A percentile compares a stretch with the other conserved stretches of the same genome.
Conservation (phyloP, 139 green algal genomes). For the Asterochloris sp. region DNA sequence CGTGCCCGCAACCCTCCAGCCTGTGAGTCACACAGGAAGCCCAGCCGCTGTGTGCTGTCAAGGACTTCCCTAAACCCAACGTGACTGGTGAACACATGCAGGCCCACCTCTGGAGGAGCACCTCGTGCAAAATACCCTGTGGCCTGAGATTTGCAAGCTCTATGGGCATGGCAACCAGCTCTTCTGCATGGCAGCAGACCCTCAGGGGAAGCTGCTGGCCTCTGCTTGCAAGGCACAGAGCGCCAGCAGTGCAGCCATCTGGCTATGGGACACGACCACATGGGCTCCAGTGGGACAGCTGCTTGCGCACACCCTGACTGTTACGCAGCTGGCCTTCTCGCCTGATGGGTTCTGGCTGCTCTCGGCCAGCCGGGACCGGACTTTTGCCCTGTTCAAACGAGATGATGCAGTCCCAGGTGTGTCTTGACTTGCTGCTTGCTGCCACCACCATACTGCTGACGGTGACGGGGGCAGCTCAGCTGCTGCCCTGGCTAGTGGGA, state of each 20-base stretch:
- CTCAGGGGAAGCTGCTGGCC: conserved; percentile 57
- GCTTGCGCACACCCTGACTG: conserved; percentile 83
- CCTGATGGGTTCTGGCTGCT: conserved; percentile 52
- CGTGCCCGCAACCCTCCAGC: not conserved
- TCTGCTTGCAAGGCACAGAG: conserved; percentile 74
- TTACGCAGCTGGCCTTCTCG: conserved; percentile 89
- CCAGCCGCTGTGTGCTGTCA: too few species aligned
- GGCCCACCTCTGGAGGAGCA: conserved; percentile 90
- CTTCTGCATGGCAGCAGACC: conserved; percentile 60
- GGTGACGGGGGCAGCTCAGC: not conserved
- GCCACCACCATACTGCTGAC: not conserved
- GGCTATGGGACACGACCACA: conserved; percentile 65
- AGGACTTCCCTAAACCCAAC: too few species aligned
- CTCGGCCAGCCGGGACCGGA: conserved; percentile 63
- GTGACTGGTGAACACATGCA: not conserved
- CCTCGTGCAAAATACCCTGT: conserved; percentile 86
- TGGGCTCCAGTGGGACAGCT: conserved; percentile 47
- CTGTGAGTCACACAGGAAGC: too few species aligned
- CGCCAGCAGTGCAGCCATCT: conserved; percentile 49
- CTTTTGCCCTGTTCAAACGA: conserved; percentile 45
- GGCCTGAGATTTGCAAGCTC: conserved; percentile 91
- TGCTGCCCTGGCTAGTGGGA: not conserved
- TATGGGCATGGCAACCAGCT: conserved; percentile 96
- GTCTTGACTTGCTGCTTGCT: not conserved
- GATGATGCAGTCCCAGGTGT: not conserved